Evolutionary conservation across 2,329 filamentous ascomycete genomes (phyloP), one percentile per base, ranked within the genome.

Genomic region (Gnomoniopsis sp.): DNA sequence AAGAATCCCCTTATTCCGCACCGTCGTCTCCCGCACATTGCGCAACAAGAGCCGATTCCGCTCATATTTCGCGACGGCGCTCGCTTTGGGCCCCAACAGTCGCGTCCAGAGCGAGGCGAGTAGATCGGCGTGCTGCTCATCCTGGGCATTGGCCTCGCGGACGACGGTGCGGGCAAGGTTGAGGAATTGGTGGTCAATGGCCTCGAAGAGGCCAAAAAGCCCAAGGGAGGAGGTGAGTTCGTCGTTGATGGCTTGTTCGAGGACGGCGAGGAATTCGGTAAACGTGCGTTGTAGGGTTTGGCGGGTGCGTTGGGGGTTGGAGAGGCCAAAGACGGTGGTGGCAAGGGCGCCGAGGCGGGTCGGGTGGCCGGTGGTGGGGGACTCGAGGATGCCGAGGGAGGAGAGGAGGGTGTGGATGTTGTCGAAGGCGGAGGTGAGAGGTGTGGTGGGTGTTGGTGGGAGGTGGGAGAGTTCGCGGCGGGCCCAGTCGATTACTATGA

Each of bases 401-500:
- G 85, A 88, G 58, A 96, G 82, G 43, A 93, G 75, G 66, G 84
- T 87, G 77, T 96, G 90, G 50, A 96, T 78, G 70, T 96, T 96
- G 72, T 91, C 89, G 70, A 92, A 91, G 47, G 89, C 84, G 14
- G 86, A 85, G 19, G 88, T 84, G 22, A 96, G 75, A 2, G 86
- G 82, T 47, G 82, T 84, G 1, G 83, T 81, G 7, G 86, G 84
- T 11, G 57, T 47, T 6, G 41, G 41, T 62, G 86, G 83, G 58
- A 95, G 77, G 49, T 87, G 86, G 61, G 86, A 80, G 15, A 98
- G 84, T 72, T 97, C 92, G 64, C 92, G 87, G 69, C 89, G 89
- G 15, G 91, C 90, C 93, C 93, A 97, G 70, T 96, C 91, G 92
- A 98, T 97, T 53, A 96, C 91, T 61, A 95, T 88, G 38, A 98